phyloP scores from a whole-genome alignment of 306 rosid species.

The Ormosia emarginata region DNA sequence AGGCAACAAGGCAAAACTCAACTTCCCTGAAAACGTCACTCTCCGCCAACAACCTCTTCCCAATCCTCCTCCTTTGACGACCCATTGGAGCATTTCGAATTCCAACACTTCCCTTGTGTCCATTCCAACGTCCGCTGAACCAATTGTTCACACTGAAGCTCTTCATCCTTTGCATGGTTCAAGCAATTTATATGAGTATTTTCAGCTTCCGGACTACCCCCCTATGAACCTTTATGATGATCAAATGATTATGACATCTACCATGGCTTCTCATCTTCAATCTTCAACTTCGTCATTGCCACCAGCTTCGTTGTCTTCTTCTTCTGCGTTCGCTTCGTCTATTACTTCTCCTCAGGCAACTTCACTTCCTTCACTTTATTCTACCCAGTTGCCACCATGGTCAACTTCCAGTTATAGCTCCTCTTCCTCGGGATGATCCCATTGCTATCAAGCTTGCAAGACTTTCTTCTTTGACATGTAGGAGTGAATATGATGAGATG shows the following conservation, averaged over 20 bases:
- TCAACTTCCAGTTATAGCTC: conserved; percentile 32
- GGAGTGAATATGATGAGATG: no score
- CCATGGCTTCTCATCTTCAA: conserved; percentile 36
- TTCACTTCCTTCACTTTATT: neutral
- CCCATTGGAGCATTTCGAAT: conserved; percentile 3
- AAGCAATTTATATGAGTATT: neutral
- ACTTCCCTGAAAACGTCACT: conserved; percentile 59
- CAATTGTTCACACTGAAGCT: conserved; percentile 40
- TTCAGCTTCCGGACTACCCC: conserved; percentile 11
- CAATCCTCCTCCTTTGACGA: neutral
- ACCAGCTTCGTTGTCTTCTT: conserved; percentile 7
- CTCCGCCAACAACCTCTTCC: conserved; percentile 27
- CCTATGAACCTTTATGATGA: conserved; percentile 26
- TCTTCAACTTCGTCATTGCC: neutral
- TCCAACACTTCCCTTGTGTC: conserved; percentile 31
- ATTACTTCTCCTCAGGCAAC: conserved; percentile 11
- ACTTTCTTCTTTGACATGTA: neutral
- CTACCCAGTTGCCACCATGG: conserved; percentile 31
- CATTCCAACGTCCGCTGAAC: conserved; percentile 39
- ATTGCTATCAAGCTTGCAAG: neutral
- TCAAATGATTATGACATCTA: conserved; percentile 4
- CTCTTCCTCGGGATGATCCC: conserved; percentile 23
- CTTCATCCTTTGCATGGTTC: conserved; percentile 9
- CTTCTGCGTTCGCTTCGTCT: conserved; percentile 7
- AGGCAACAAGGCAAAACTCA: conserved; percentile 71